Evolutionary conservation across 1,284 basidiomycete genomes (phyloP).

Genomic region (Malassezia obtusa): DNA sequence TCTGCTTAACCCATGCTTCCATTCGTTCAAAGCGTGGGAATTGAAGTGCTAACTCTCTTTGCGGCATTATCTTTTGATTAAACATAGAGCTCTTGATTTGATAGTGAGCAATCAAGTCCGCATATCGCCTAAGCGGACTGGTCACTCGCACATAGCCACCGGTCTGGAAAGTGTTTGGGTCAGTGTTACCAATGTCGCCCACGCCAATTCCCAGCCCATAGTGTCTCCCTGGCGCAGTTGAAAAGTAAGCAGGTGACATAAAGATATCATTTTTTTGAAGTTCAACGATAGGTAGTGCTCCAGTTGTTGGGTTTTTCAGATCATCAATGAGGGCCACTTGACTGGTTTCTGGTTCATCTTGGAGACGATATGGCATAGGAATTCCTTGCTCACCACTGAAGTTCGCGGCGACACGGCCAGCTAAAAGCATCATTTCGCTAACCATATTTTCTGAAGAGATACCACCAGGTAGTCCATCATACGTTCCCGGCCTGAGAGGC

Average conservation of each 20-base stretch:
- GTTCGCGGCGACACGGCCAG: slow-evolving; percentile 64
- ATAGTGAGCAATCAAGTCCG: slow-evolving; percentile 81
- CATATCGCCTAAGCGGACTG: slow-evolving; percentile 74
- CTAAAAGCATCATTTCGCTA: slow-evolving; percentile 73
- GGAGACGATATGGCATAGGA: slow-evolving; percentile 60
- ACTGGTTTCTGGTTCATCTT: slow-evolving; percentile 49
- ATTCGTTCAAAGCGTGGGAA: slow-evolving; percentile 25
- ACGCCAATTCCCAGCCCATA: slow-evolving; percentile 62
- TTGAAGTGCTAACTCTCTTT: slow-evolving; percentile 6
- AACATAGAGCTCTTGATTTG: slow-evolving; percentile 61
- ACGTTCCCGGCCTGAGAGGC: slow-evolving; percentile 3
- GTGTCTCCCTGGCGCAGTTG: slow-evolving; percentile 55
- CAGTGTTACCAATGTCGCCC: background rate
- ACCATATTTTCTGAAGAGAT: slow-evolving; percentile 52
- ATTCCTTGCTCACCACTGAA: slow-evolving; percentile 61
- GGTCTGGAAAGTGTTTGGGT: slow-evolving; percentile 13
- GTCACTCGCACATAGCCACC: slow-evolving; percentile 67
- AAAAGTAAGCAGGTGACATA: slow-evolving; percentile 15
- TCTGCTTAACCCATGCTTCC: slow-evolving; percentile 20
- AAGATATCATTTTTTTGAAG: slow-evolving; percentile 14
- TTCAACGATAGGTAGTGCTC: slow-evolving; percentile 15
- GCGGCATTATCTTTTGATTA: background rate
- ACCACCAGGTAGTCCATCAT: slow-evolving; percentile 13
- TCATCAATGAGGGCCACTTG: slow-evolving; percentile 34
- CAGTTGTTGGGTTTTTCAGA: slow-evolving; percentile 14